Evolutionary conservation across 257 asterid genomes (phyloP).

Genomic region (Solanum microdontum): DNA sequence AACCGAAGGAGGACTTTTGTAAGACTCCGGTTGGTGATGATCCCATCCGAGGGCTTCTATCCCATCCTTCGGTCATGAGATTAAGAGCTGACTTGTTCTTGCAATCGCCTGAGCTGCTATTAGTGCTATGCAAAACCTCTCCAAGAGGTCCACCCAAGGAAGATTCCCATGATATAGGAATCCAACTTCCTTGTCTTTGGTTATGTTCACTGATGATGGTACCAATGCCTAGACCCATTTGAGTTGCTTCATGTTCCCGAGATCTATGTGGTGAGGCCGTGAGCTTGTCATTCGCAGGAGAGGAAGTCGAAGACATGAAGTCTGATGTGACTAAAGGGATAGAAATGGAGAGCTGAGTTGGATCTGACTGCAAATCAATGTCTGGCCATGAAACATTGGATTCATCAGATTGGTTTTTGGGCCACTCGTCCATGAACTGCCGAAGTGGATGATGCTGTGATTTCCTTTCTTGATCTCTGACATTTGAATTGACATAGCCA

Average conservation of each 20-base stretch:
- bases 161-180: constrained; percentile 66
- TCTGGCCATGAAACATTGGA: constrained; percentile 29
- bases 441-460: constrained; percentile 27
- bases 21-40: constrained; percentile 88
- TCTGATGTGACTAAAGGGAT: constrained; percentile 38
- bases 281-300: constrained; percentile 28
- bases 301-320: constrained; percentile 47
- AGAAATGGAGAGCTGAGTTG: constrained; percentile 76
- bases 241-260: constrained; percentile 33
- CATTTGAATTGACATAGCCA: constrained; percentile 8
- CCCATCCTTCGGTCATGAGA: constrained; percentile 53
- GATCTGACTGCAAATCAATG: constrained; percentile 26
- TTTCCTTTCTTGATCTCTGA: constrained; percentile 13
- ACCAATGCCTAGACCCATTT: constrained; percentile 64
- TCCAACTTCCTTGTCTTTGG: constrained; percentile 37
- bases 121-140: constrained; percentile 57
- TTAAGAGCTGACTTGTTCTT: constrained; percentile 28
- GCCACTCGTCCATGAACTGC: constrained; percentile 72
- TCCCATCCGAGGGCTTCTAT: constrained; percentile 37
- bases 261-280: constrained; percentile 30
- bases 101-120: constrained; percentile 15
- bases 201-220: constrained; percentile 4
- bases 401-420: constrained; percentile 22
- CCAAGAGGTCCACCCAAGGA: constrained; percentile 92
- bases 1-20: constrained; percentile 53